Percentiles rank a stretch among this genome's conserved stretches.
phyloP scores from a whole-genome alignment of 208 protist genomes.

The Trypanosoma theileri region DNA sequence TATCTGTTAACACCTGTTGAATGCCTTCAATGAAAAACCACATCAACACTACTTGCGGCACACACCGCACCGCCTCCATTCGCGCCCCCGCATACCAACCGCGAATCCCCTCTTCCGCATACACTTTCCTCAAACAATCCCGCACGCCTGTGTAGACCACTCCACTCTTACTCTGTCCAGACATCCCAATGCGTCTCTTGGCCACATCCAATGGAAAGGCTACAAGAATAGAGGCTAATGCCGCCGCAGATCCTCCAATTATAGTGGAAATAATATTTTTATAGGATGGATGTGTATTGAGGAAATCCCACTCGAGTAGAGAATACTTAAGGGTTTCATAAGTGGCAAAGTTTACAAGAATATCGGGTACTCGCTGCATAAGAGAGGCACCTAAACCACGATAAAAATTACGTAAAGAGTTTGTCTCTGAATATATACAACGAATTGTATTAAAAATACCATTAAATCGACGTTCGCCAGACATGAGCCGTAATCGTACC shows the following conservation, averaged over 20 bases:
- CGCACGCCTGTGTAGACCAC: conserved; percentile 64
- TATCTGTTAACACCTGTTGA: conserved; percentile 39
- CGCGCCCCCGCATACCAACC: conserved; percentile 74
- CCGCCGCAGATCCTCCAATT: conserved; percentile 59
- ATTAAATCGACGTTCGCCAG: conserved; percentile 63
- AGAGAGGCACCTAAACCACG: conserved; percentile 80
- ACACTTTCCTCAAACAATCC: conserved; percentile 68
- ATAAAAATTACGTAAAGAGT: conserved; percentile 84
- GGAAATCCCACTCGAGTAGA: conserved; percentile 51
- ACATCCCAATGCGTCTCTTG: conserved; percentile 87
- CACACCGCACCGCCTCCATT: conserved; percentile 78
- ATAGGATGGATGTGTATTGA: conserved; percentile 25
- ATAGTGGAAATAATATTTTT: conserved; percentile 65
- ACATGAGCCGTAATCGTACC: conserved; percentile 89
- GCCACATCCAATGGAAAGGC: conserved; percentile 87
- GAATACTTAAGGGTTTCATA: conserved; percentile 89
- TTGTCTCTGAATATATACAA: conserved; percentile 71
- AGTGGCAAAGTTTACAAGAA: conserved; percentile 84
- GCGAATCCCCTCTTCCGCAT: conserved; percentile 65
- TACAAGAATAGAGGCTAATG: conserved; percentile 69
- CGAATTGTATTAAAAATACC: conserved; percentile 60
- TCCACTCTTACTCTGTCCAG: conserved; percentile 61
- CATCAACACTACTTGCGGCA: conserved; percentile 90
- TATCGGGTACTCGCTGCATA: conserved; percentile 86
- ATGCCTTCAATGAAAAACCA: conserved; percentile 88